These are phyloP conservation scores for Coniferiporia weirii DNA, from an alignment of 1,284 basidiomycete genomes.

Conservation along the genomic window DNA sequence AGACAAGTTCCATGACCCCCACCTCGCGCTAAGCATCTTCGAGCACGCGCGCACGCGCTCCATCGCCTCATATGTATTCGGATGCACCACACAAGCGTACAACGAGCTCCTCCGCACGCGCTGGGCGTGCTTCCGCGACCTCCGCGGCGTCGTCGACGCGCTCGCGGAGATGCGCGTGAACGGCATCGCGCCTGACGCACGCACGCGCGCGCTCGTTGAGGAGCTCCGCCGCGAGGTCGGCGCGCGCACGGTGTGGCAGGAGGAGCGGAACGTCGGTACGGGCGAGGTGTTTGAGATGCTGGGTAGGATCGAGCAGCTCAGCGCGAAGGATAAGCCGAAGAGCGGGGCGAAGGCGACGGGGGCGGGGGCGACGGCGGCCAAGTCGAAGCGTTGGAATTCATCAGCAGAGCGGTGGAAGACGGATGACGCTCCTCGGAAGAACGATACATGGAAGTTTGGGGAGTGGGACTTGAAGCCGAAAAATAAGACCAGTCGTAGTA, in stretches of 20 bases:
- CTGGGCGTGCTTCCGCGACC: constrained; percentile 78
- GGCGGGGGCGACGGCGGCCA: neutral
- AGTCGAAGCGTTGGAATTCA: constrained; percentile 18
- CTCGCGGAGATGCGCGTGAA: constrained; percentile 80
- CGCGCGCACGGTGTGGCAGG: constrained; percentile 43
- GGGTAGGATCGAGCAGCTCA: constrained; percentile 35
- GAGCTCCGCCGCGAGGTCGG: constrained; percentile 62
- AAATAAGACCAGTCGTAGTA: neutral
- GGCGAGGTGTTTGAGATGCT: constrained; percentile 40
- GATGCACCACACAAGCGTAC: constrained; percentile 80
- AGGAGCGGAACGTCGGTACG: constrained; percentile 38
- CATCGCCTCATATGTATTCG: constrained; percentile 76
- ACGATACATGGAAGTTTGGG: constrained; percentile 16
- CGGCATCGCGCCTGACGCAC: constrained; percentile 59
- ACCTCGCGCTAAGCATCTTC: constrained; percentile 81
- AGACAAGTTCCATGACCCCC: constrained; percentile 70
- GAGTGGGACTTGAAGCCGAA: constrained; percentile 20
- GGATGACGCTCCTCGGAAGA: neutral
- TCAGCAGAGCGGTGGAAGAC: constrained; percentile 19
- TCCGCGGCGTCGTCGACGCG: constrained; percentile 64
- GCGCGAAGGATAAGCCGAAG: constrained; percentile 18
- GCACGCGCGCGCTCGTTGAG: constrained; percentile 59
- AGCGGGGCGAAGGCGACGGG: neutral
- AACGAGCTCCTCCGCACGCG: constrained; percentile 78
- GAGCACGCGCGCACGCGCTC: constrained; percentile 69